These are phyloP conservation scores for Gonapodya sp. DNA, from an alignment of 192 early-diverging fungal genomes.

Conservation along the genomic window DNA sequence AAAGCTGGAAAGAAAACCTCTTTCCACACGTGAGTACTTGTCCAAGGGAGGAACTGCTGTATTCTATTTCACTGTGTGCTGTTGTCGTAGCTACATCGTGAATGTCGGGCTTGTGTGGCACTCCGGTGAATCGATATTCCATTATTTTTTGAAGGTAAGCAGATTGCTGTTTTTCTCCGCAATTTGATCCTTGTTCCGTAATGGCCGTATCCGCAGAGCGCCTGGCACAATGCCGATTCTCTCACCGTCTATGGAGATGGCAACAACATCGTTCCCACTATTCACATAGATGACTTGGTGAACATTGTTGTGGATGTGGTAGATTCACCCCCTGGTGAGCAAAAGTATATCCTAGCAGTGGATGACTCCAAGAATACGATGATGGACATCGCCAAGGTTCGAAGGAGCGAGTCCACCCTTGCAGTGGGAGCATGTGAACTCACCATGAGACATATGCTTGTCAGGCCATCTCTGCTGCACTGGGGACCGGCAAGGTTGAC, in stretches of 20 bases:
- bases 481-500: slow-evolving; percentile 42
- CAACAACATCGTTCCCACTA: slow-evolving; percentile 38
- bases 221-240: slow-evolving; percentile 46
- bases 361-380: slow-evolving; percentile 44
- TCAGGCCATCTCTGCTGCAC: slow-evolving; percentile 40
- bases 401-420: neutral
- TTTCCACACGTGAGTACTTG: slow-evolving; percentile 26
- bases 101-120: slow-evolving; percentile 46
- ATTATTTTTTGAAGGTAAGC: slow-evolving; percentile 42
- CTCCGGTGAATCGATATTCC: slow-evolving; percentile 44
- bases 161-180: neutral
- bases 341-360: slow-evolving; percentile 45
- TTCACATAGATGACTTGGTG: slow-evolving; percentile 45
- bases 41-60: neutral
- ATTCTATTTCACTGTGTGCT: neutral
- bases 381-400: slow-evolving; percentile 41
- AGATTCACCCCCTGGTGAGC: slow-evolving; percentile 35
- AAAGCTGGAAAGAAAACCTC: slow-evolving; percentile 44
- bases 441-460: neutral
- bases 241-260: slow-evolving; percentile 48
- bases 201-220: slow-evolving; percentile 20
- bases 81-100: slow-evolving; percentile 28
- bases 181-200: slow-evolving; percentile 1
- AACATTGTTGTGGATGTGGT: slow-evolving; percentile 45
- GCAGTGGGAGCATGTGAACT: neutral